Conservation (phyloP, 805 yeast species). For the Tetrapisispora fleetii region DNA sequence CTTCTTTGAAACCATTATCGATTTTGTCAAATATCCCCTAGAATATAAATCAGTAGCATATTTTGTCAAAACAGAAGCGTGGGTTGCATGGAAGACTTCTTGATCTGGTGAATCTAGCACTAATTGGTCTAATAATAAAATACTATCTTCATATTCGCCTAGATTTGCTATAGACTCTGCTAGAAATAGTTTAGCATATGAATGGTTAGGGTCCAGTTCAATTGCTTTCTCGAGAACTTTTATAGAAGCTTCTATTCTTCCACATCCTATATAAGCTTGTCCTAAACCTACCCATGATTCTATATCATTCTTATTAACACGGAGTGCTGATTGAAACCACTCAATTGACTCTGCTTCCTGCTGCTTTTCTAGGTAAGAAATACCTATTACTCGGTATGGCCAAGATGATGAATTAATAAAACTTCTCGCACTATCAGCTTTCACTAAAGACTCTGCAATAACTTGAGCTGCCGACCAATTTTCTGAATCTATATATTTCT, state of each 20-base stretch:
- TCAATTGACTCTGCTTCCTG: constrained; percentile 74
- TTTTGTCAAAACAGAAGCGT: constrained; percentile 47
- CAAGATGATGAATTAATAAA: constrained; percentile 45
- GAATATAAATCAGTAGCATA: constrained; percentile 42
- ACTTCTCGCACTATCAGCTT: constrained; percentile 51
- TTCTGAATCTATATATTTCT: constrained; percentile 49
- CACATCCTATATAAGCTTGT: constrained; percentile 82
- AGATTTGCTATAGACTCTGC: constrained; percentile 56
- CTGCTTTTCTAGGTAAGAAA: constrained; percentile 59
- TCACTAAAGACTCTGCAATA: constrained; percentile 55
- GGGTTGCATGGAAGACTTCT: constrained; percentile 38
- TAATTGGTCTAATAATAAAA: constrained; percentile 37
- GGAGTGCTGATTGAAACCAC: constrained; percentile 77
- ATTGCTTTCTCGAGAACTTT: constrained; percentile 69
- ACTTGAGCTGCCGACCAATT: constrained; percentile 85
- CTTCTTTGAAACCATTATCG: constrained; percentile 38
- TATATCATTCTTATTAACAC: constrained; percentile 54
- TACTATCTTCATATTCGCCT: constrained; percentile 57
- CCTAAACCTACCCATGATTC: constrained; percentile 95
- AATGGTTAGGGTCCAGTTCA: constrained; percentile 41
- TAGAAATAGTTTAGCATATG: constrained; percentile 57
- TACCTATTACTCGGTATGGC: constrained; percentile 87
- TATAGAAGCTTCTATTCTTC: constrained; percentile 75
- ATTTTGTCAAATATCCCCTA: constrained; percentile 61
- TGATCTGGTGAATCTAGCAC: constrained; percentile 39